phyloP scores from a whole-genome alignment of 179 eudicot genomes.

The Beta corolliflora region DNA sequence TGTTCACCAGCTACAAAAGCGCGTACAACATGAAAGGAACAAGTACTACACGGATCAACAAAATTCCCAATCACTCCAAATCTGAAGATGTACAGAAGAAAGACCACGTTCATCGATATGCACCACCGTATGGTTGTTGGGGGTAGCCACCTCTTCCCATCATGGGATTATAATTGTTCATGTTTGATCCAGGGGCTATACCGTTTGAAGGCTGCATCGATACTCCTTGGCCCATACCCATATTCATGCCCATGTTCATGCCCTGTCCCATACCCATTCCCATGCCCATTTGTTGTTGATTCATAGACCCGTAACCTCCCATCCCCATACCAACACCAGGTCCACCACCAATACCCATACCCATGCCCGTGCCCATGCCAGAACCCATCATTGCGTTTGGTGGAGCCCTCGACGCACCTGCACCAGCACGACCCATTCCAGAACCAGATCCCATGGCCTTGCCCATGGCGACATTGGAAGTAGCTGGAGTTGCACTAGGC shows the following conservation, averaged over 20 bases:
- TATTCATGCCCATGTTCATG: constrained; percentile 29
- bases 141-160: constrained; percentile 79
- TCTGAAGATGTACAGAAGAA: constrained; percentile 15
- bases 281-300: constrained; percentile 53
- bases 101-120: constrained; percentile 46
- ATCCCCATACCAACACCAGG: constrained; percentile 27
- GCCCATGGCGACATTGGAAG: constrained; percentile 80
- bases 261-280: constrained; percentile 49
- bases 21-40: constrained; percentile 15
- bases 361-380: constrained; percentile 50
- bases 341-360: constrained; percentile 46
- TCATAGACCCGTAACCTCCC: constrained; percentile 32
- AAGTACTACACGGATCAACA: constrained; percentile 7
- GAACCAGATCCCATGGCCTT: constrained; percentile 99
- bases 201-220: constrained; percentile 53
- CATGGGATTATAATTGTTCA: constrained; percentile 71
- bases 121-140: constrained; percentile 86
- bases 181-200: constrained; percentile 39
- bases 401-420: constrained; percentile 56
- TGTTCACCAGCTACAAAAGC: constrained; percentile 11
- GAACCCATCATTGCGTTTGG: constrained; percentile 58
- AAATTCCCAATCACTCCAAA: constrained; percentile 5
- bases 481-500: constrained; percentile 52
- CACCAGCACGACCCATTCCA: constrained; percentile 92
- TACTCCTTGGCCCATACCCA: constrained; percentile 51